These are phyloP conservation scores for Tolypocladium paradoxum DNA, from an alignment of 2,329 filamentous ascomycete genomes.

Conservation along the genomic window DNA sequence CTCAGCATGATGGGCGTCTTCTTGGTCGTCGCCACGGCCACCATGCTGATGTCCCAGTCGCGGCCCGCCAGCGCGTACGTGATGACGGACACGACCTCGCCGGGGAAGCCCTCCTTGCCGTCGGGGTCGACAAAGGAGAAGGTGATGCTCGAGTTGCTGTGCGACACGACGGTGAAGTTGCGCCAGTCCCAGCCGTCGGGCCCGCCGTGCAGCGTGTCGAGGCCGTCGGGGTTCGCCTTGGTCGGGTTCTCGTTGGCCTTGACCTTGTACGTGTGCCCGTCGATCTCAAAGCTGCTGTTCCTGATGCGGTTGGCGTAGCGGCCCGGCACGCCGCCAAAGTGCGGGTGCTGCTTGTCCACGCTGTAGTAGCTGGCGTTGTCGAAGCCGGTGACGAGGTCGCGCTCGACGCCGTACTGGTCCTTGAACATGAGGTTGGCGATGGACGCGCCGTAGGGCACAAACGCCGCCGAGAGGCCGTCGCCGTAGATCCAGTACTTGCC, in stretches of 20 bases:
- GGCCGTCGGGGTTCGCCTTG: slow-evolving; percentile 35
- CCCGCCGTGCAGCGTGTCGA: slow-evolving; percentile 59
- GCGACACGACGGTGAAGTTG: slow-evolving; percentile 65
- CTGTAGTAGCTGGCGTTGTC: slow-evolving; percentile 66
- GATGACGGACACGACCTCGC: slow-evolving; percentile 62
- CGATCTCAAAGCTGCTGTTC: slow-evolving; percentile 62
- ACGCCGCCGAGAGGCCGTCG: slow-evolving; percentile 54
- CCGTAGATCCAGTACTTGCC: slow-evolving; percentile 65
- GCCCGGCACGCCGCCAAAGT: slow-evolving; percentile 63
- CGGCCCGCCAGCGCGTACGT: slow-evolving; percentile 59
- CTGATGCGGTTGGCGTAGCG: slow-evolving; percentile 75
- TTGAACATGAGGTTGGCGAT: slow-evolving; percentile 61
- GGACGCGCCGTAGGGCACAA: slow-evolving; percentile 65
- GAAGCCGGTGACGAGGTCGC: slow-evolving; percentile 63
- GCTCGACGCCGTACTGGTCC: slow-evolving; percentile 55
- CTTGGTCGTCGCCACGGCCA: slow-evolving; percentile 58
- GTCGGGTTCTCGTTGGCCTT: slow-evolving; percentile 53
- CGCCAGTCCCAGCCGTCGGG: slow-evolving; percentile 65
- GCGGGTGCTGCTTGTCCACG: slow-evolving; percentile 53
- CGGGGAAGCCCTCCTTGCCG: slow-evolving; percentile 67
- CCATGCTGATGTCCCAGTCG: slow-evolving; percentile 64
- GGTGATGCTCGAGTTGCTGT: slow-evolving; percentile 58
- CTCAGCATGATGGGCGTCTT: slow-evolving; percentile 77
- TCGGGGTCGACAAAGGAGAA: slow-evolving; percentile 65
- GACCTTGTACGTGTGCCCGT: slow-evolving; percentile 49